Evolutionary conservation across 805 yeast species (phyloP).

Genomic region (Kodamaea hsintzibuensis): DNA sequence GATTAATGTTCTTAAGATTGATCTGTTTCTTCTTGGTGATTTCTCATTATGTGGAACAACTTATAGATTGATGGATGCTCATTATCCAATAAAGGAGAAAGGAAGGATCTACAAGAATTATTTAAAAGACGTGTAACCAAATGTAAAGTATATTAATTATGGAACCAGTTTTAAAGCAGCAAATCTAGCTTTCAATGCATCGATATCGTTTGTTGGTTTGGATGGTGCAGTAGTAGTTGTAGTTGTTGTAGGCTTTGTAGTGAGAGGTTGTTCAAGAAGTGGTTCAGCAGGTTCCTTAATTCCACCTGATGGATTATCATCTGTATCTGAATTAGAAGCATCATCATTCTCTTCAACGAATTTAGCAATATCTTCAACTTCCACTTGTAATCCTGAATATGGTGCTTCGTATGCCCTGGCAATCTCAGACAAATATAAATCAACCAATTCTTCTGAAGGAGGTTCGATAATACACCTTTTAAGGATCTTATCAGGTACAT

Average conservation of each 20-base stretch:
- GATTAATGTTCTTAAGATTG: no score
- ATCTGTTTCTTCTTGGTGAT: no score
- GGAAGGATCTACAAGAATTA: no score
- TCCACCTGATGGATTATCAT: constrained; percentile 24
- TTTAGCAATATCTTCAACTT: constrained; percentile 16
- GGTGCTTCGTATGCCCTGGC: constrained; percentile 79
- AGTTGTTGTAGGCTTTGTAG: not conserved
- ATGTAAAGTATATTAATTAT: not conserved
- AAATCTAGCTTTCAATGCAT: constrained; percentile 67
- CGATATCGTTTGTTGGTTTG: constrained; percentile 49
- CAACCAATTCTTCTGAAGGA: constrained; percentile 65
- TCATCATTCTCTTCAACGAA: constrained; percentile 18
- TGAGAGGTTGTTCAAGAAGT: constrained; percentile 20
- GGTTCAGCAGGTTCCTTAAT: constrained; percentile 21
- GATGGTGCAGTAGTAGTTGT: no score
- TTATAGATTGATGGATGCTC: no score
- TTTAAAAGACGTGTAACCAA: no score
- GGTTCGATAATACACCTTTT: constrained; percentile 65
- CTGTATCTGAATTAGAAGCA: constrained; percentile 25
- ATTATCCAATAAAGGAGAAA: no score
- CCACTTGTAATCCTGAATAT: constrained; percentile 52
- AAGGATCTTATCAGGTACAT: constrained; percentile 68
- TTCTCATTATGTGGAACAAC: no score
- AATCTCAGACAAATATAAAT: constrained; percentile 72
- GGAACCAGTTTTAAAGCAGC: constrained; percentile 58